Evolutionary conservation across 768 basidiomycete species (phyloP).

Genomic region (Boletus rex-veris): DNA sequence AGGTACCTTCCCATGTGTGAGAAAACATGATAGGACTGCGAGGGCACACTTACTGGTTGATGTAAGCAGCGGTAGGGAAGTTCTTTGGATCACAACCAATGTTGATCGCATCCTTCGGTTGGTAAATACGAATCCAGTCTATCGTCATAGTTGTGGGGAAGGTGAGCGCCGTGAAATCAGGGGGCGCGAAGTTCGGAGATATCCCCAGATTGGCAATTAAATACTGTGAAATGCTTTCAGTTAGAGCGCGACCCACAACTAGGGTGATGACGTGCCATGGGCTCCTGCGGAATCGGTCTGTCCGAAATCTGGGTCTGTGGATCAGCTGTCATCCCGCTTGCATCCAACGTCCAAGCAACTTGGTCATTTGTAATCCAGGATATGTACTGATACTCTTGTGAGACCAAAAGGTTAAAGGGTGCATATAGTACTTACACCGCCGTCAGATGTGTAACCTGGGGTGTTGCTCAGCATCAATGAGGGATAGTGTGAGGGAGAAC

Average conservation of each 20-base stretch:
- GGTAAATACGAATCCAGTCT: conserved; percentile 92
- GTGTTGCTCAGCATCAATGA: not conserved
- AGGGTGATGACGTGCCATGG: conserved; percentile 53
- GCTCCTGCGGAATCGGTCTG: conserved; percentile 77
- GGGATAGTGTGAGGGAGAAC: not conserved
- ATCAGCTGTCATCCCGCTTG: conserved; percentile 58
- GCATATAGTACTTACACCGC: conserved; percentile 41
- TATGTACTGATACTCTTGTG: conserved; percentile 53
- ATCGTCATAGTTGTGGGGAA: conserved; percentile 76
- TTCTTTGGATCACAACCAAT: conserved; percentile 80
- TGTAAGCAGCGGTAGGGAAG: conserved; percentile 81
- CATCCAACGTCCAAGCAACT: conserved; percentile 67
- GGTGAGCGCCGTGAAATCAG: conserved; percentile 65
- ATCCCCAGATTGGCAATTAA: conserved; percentile 84
- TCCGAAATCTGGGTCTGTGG: conserved; percentile 54
- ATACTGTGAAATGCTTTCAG: conserved; percentile 46
- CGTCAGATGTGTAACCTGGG: conserved; percentile 32
- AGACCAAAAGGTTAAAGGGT: not conserved
- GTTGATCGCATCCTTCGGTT: conserved; percentile 63
- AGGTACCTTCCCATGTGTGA: conserved; percentile 37
- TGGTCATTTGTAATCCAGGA: conserved; percentile 67
- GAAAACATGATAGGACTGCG: not conserved
- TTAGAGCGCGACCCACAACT: not conserved
- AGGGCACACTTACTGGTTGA: conserved; percentile 51
- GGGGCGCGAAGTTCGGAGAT: conserved; percentile 71